Conservation (phyloP, 129 eudicot genomes). For the Helianthus annuus region DNA sequence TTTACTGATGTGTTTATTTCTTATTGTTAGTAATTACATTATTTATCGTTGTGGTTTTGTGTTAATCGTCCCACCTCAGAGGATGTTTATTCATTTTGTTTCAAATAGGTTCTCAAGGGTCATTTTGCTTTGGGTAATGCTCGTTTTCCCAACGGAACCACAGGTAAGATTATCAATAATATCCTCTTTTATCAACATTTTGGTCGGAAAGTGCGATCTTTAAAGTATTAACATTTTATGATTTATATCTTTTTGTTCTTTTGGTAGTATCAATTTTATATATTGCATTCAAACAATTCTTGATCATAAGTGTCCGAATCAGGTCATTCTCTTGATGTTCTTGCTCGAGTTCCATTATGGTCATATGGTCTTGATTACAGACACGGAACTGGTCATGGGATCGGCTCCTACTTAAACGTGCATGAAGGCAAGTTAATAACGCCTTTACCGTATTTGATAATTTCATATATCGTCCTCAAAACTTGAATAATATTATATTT, state of each 20-base stretch:
- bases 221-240: too few species aligned
- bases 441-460: not conserved
- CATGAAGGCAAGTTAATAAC: slow-evolving; percentile 76
- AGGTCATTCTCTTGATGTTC: slow-evolving; percentile 91
- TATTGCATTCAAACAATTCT: not conserved
- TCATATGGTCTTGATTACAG: slow-evolving; percentile 96
- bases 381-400: slow-evolving; percentile 99
- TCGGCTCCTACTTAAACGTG: slow-evolving; percentile 89
- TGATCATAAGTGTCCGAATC: slow-evolving; percentile 12
- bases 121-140: slow-evolving; percentile 95
- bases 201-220: not conserved
- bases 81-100: slow-evolving; percentile 1
- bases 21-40: too few species aligned
- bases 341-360: slow-evolving; percentile 98
- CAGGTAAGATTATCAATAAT: slow-evolving; percentile 46
- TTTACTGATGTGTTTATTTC: not conserved
- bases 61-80: too few species aligned
- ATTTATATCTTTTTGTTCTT: not conserved
- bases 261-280: not conserved
- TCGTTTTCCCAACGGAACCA: slow-evolving; percentile 95
- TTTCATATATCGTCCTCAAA: not conserved
- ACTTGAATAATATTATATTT: not conserved
- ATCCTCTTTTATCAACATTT: not conserved
- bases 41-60: too few species aligned
- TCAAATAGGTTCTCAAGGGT: slow-evolving; percentile 83